Evolutionary conservation across 805 yeast genomes (phyloP).

Genomic region (Candida rishiriensis): DNA sequence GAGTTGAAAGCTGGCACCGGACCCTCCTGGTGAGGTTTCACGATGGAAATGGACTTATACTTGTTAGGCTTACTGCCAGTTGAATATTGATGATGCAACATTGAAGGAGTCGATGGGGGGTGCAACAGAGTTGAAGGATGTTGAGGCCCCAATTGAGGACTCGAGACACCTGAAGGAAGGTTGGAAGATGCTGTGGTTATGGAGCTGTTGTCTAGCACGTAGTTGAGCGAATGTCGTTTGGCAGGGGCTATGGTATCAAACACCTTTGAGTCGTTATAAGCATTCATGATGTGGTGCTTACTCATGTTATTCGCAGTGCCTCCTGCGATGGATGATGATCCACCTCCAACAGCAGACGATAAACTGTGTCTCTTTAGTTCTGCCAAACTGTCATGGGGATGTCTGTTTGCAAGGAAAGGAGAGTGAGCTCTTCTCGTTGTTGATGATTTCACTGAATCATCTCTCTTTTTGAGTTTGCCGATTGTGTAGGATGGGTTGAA

Average conservation of each 20-base stretch:
- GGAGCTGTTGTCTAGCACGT: constrained; percentile 1
- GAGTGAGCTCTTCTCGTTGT: constrained; percentile 11
- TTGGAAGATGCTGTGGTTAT: neutral
- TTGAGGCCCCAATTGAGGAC: neutral
- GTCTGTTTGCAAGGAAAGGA: constrained; percentile 6
- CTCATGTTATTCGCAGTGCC: constrained; percentile 2
- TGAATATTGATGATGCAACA: neutral
- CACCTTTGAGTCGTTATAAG: constrained; percentile 27
- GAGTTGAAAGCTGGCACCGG: constrained; percentile 13
- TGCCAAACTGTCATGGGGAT: constrained; percentile 1
- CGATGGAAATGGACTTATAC: constrained; percentile 16
- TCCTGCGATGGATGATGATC: neutral
- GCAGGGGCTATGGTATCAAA: constrained; percentile 24
- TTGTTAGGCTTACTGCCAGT: constrained; percentile 4
- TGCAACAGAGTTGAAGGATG: neutral
- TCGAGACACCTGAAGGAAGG: neutral
- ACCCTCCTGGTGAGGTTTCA: constrained; percentile 1
- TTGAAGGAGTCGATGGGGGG: neutral
- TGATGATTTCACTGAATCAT: constrained; percentile 8
- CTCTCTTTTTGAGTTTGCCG: constrained; percentile 11
- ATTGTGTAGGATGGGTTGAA: constrained; percentile 14
- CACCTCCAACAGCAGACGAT: constrained; percentile 10
- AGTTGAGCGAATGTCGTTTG: constrained; percentile 6
- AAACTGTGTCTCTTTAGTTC: constrained; percentile 21
- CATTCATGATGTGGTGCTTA: constrained; percentile 16